Base-by-base conservation (phyloP, 2,329 filamentous ascomycete genomes). In the Raffaelea arxii region DNA sequence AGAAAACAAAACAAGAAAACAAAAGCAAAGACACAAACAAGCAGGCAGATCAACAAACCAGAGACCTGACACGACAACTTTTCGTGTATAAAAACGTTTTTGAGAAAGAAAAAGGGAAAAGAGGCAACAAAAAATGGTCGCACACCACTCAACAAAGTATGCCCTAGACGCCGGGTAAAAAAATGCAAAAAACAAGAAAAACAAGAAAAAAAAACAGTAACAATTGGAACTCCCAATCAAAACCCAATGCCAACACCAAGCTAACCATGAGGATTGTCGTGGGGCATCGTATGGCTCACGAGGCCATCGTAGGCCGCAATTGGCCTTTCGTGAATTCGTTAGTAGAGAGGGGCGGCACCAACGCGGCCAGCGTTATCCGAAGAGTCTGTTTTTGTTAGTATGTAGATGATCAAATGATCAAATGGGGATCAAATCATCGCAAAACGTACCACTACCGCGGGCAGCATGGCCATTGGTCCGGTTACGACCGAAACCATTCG, bases 401-500 rank as follows among this genome's bases (percentile, higher is more conserved):
- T 19, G 14, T 16, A 18, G 2, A 25, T 18, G 16, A 22, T 37
- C 21, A 35, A 4, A 27, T 37, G n/a, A 44, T 11, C 27, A 43
- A 7, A 12, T n/a, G 18, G 10, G 18, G 12, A 23, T 25, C n/a
- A 14, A 6, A 27, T 11, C 24, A 12, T 27, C 6, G 7, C 7
- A 16, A n/a, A 14, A 47, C 47, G 21, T 65, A 77, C 76, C 78
- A 60, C 78, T 82, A 47, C 76, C 72, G 49, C 78, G 71, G 53
- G 77, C 73, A 60, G 73, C 71, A 58, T 83, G 79, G 21, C 79
- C 79, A 54, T 78, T 80, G 46, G 72, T 58, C 42, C 78, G 74
- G 49, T 63, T 64, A 48, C 78, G 75, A 19, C 65, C 67, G 54
- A 82, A 82, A 2, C 76, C 77, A 43, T 59, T 59, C 25, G 63